phyloP scores from a whole-genome alignment of 1,139 yeast species.

The Taphrina wiesneri region DNA sequence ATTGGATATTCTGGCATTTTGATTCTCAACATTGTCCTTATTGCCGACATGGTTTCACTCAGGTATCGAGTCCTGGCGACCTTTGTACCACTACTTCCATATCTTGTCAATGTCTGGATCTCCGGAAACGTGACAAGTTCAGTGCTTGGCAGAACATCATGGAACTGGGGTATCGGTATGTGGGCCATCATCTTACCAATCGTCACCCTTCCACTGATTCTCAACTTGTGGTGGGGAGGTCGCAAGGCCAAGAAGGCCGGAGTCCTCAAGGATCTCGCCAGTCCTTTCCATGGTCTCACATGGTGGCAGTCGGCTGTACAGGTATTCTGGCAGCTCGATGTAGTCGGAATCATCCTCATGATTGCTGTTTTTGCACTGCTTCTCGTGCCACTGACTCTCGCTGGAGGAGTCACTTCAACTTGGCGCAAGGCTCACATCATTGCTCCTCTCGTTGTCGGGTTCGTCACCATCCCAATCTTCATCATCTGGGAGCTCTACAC shows the following conservation, averaged over 20 bases:
- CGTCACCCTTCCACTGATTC: slow-evolving; percentile 44
- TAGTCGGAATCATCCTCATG: slow-evolving; percentile 46
- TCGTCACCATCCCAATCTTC: slow-evolving; percentile 36
- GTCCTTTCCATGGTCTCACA: slow-evolving; percentile 17
- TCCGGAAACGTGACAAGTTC: slow-evolving; percentile 40
- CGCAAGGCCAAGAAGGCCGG: slow-evolving; percentile 44
- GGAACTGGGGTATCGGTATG: slow-evolving; percentile 49
- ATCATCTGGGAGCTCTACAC: slow-evolving; percentile 40
- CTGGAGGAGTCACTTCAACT: slow-evolving; percentile 43
- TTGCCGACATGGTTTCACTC: slow-evolving; percentile 50
- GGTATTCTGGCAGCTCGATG: slow-evolving; percentile 42
- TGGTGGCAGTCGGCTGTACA: slow-evolving; percentile 35
- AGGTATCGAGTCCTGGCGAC: slow-evolving; percentile 48
- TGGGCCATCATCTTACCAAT: slow-evolving; percentile 47
- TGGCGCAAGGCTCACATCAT: slow-evolving; percentile 44
- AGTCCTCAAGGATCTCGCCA: slow-evolving; percentile 35
- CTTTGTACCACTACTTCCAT: slow-evolving; percentile 45
- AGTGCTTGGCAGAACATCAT: slow-evolving; percentile 38
- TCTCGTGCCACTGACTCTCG: slow-evolving; percentile 47
- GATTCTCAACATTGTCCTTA: slow-evolving; percentile 48
- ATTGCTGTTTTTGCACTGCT: slow-evolving; percentile 46
- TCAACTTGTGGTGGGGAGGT: slow-evolving; percentile 43
- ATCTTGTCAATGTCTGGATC: slow-evolving; percentile 41
- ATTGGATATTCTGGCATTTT: slow-evolving; percentile 61
- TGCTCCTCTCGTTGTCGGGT: slow-evolving; percentile 43